A percentile compares a stretch with the other conserved stretches of the same genome.
These are phyloP conservation scores for Achaetomium macrosporum DNA, from an alignment of 2,329 filamentous ascomycete genomes.

Conservation along the genomic window DNA sequence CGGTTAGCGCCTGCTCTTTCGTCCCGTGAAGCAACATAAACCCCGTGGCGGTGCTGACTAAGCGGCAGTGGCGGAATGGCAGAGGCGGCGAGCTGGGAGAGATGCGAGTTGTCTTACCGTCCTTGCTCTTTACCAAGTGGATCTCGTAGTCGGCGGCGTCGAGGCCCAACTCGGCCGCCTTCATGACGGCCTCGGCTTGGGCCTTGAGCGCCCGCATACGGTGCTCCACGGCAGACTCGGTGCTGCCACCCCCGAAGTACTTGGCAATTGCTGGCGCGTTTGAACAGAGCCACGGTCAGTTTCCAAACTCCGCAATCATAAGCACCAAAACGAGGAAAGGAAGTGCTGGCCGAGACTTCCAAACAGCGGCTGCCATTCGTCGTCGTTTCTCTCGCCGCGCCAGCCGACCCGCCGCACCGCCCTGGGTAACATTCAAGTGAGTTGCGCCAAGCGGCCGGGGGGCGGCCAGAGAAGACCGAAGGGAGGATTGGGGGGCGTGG, in stretches of 20 bases:
- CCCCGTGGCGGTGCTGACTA: not conserved
- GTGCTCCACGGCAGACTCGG: slow-evolving; percentile 43
- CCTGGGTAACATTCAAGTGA: not conserved
- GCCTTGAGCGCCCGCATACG: slow-evolving; percentile 45
- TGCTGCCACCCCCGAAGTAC: slow-evolving; percentile 27
- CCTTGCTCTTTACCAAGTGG: slow-evolving; percentile 32
- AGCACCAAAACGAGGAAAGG: not conserved
- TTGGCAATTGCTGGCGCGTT: slow-evolving; percentile 39
- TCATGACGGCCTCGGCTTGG: slow-evolving; percentile 35
- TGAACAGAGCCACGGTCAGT: slow-evolving; percentile 17
- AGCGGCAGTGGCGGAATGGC: not conserved
- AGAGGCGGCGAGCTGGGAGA: not conserved
- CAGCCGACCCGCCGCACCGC: not conserved
- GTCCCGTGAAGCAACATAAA: not conserved
- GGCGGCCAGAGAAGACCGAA: not conserved
- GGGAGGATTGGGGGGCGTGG: not conserved
- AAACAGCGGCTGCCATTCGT: not conserved
- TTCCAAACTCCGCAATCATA: not conserved
- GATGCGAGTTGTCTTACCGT: slow-evolving; percentile 7
- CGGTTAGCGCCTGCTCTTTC: not conserved
- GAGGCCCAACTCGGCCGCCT: slow-evolving; percentile 31
- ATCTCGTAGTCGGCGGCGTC: slow-evolving; percentile 38
- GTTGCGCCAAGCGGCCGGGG: not conserved
- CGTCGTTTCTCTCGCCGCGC: slow-evolving; percentile 3
- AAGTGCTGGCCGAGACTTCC: not conserved